These are phyloP conservation scores for Quillaja saponaria DNA, from an alignment of 306 rosid species.

Conservation along the genomic window DNA sequence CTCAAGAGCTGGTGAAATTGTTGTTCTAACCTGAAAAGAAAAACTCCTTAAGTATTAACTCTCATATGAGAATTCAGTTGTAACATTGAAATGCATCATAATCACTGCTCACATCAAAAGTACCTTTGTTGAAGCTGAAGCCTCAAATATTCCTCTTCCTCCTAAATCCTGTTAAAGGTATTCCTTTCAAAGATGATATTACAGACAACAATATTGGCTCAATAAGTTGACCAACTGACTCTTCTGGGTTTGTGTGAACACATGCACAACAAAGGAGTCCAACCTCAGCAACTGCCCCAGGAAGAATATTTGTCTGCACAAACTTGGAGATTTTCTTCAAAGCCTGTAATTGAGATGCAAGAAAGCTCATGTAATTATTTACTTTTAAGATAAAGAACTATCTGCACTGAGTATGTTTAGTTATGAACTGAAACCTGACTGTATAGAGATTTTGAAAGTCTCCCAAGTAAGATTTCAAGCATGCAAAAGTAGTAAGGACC, in stretches of 20 bases:
- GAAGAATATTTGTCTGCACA: conserved; percentile 95
- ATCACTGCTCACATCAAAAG: conserved; percentile 27
- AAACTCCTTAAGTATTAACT: conserved; percentile 10
- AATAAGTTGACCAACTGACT: conserved; percentile 74
- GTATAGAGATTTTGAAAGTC: conserved; percentile 79
- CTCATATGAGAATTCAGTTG: conserved; percentile 33
- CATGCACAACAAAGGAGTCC: conserved; percentile 98
- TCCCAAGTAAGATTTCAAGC: conserved; percentile 90
- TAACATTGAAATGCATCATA: conserved; percentile 25
- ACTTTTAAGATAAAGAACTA: conserved; percentile 8
- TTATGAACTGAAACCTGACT: conserved; percentile 61
- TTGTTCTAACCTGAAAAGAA: conserved; percentile 67
- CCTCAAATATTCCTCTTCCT: conserved; percentile 60
- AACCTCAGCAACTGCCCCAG: conserved; percentile 97
- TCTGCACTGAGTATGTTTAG: conserved; percentile 13
- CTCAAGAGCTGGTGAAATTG: conserved; percentile 96
- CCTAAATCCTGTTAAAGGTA: conserved; percentile 83
- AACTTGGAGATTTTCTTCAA: conserved; percentile 91
- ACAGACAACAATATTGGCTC: conserved; percentile 84
- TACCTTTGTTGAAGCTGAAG: conserved; percentile 68
- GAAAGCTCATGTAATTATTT: conserved; percentile 30
- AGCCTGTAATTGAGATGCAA: conserved; percentile 56
- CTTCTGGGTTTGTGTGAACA: conserved; percentile 90
- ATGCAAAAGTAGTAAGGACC: conserved; percentile 95
- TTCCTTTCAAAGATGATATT: conserved; percentile 79